phyloP scores from a whole-genome alignment of 2,329 filamentous ascomycete genomes.

The Pseudocercospora macadamiae region DNA sequence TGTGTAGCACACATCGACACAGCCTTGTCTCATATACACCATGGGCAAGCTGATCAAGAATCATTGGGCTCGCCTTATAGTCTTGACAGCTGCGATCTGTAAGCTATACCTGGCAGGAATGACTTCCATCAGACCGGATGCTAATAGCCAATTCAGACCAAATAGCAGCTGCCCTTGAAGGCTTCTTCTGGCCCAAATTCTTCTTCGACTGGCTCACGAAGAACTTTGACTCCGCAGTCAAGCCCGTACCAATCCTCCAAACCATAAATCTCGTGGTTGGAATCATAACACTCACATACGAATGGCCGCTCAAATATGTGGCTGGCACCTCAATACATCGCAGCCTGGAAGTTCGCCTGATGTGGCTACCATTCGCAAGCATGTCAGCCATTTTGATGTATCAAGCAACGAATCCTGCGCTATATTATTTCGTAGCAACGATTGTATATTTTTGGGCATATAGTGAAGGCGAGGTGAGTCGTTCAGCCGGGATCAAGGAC shows the following conservation, averaged over 20 bases:
- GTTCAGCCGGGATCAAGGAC: neutral
- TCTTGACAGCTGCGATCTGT: slow-evolving; percentile 82
- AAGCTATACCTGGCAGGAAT: slow-evolving; percentile 37
- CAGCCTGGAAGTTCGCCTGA: slow-evolving; percentile 82
- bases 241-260: slow-evolving; percentile 85
- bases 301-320: slow-evolving; percentile 82
- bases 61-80: slow-evolving; percentile 94
- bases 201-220: slow-evolving; percentile 97
- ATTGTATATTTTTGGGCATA: slow-evolving; percentile 95
- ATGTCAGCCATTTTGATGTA: slow-evolving; percentile 79
- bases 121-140: neutral
- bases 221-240: slow-evolving; percentile 82
- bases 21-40: slow-evolving; percentile 27
- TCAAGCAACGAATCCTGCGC: slow-evolving; percentile 85
- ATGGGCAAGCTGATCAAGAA: slow-evolving; percentile 99
- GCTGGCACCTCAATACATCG: slow-evolving; percentile 80
- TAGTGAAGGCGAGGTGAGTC: slow-evolving; percentile 88
- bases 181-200: slow-evolving; percentile 98
- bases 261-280: slow-evolving; percentile 86
- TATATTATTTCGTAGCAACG: slow-evolving; percentile 89
- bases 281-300: slow-evolving; percentile 76
- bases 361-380: slow-evolving; percentile 77
- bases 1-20: slow-evolving; percentile 4
- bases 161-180: slow-evolving; percentile 77
- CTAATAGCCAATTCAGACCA: slow-evolving; percentile 66